These are phyloP conservation scores for Globisporangium okanoganense DNA, from an alignment of 352 stramenopile species.

Conservation along the genomic window DNA sequence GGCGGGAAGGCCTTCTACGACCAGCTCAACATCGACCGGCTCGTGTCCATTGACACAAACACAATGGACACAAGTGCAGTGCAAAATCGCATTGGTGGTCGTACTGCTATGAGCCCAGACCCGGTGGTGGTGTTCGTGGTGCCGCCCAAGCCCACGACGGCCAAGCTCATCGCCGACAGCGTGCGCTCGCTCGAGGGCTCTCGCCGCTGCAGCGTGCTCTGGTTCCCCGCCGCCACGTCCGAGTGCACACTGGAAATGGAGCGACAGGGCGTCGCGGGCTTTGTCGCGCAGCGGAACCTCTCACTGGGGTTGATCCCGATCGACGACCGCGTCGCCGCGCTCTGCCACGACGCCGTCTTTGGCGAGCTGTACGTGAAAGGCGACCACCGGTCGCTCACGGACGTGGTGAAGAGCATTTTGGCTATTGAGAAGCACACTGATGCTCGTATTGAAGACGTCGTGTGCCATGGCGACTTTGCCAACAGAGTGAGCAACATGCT, in stretches of 20 bases:
- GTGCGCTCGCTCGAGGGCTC: conserved; percentile 28
- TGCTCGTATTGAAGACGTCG: conserved; percentile 31
- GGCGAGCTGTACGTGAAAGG: conserved; percentile 68
- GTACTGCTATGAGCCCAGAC: conserved; percentile 7
- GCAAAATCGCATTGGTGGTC: conserved; percentile 24
- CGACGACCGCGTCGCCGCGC: conserved; percentile 44
- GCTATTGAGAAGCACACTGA: conserved; percentile 46
- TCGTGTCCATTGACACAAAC: conserved; percentile 42
- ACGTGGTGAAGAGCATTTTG: conserved; percentile 64
- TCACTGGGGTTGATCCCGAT: conserved; percentile 55
- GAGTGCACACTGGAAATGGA: conserved; percentile 75
- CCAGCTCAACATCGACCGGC: conserved; percentile 35
- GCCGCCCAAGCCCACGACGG: conserved; percentile 41
- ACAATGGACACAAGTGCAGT: conserved; percentile 24
- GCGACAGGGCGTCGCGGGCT: conserved; percentile 51
- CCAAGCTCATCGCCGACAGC: conserved; percentile 44
- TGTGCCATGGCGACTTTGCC: conserved; percentile 50
- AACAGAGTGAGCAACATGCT: conserved; percentile 59
- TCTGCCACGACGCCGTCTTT: conserved; percentile 69
- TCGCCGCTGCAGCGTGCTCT: conserved; percentile 44
- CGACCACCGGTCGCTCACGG: conserved; percentile 49
- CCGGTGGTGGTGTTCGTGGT: conserved; percentile 54
- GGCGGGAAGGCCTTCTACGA: conserved; percentile 68
- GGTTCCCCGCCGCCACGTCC: conserved; percentile 51
- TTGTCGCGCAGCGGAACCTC: conserved; percentile 52